A percentile compares a stretch with the other conserved stretches of the same genome.
Conservation (phyloP, 495 filamentous ascomycete species). For the Penicillium robsamsonii region DNA sequence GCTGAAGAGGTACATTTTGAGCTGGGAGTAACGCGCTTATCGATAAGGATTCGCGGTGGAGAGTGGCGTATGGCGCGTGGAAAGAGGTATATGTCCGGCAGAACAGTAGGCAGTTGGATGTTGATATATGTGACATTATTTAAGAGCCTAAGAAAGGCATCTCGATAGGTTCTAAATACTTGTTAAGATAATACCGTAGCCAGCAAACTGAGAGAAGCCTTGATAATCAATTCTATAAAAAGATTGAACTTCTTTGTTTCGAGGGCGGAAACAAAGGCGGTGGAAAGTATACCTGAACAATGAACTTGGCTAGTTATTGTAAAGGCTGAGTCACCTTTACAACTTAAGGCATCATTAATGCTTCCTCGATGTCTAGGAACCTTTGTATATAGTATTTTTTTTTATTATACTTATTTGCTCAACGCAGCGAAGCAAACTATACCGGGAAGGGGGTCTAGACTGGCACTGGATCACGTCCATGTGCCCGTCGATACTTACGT, state of each 20-base stretch:
- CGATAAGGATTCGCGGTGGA: conserved; percentile 21
- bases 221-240: background rate
- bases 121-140: background rate
- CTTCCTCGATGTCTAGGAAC: no score
- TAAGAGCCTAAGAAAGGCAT: background rate
- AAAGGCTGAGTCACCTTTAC: no score
- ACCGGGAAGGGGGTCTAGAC: no score
- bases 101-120: background rate
- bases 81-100: background rate
- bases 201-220: background rate
- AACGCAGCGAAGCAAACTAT: no score
- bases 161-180: background rate
- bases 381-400: no score
- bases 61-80: background rate
- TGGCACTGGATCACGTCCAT: no score
- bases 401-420: no score
- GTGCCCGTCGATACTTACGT: no score
- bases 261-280: background rate
- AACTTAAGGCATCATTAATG: no score
- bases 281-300: background rate
- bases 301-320: background rate
- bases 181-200: background rate
- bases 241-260: conserved; percentile 1
- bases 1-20: conserved; percentile 12
- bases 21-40: conserved; percentile 25